A percentile compares a stretch with the other conserved stretches of the same genome.
These are phyloP conservation scores for Amylostereum areolatum DNA, from an alignment of 1,284 basidiomycete genomes.

Conservation along the genomic window DNA sequence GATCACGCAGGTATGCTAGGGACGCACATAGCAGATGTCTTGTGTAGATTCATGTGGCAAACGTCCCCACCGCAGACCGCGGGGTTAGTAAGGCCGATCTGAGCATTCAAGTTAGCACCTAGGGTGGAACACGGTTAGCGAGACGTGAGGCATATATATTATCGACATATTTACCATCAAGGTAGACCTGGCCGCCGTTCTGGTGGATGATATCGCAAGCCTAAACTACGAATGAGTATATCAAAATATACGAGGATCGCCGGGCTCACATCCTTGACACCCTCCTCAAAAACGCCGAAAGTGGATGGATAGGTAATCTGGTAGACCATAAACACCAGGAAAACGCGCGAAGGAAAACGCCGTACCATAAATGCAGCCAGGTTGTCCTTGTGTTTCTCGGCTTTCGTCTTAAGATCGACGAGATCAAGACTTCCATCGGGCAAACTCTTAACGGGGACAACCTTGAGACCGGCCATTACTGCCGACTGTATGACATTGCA, in stretches of 20 bases:
- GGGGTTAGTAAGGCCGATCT: slow-evolving; percentile 94
- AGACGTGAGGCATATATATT: slow-evolving; percentile 3
- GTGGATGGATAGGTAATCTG: slow-evolving; percentile 94
- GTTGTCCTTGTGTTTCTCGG: slow-evolving; percentile 86
- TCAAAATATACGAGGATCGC: background rate
- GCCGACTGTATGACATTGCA: slow-evolving; percentile 61
- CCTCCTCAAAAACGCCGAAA: slow-evolving; percentile 95
- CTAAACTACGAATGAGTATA: slow-evolving; percentile 25
- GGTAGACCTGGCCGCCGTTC: slow-evolving; percentile 94
- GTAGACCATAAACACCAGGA: slow-evolving; percentile 2
- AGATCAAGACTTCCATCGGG: slow-evolving; percentile 88
- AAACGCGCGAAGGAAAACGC: background rate
- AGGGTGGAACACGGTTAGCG: background rate
- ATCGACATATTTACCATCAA: slow-evolving; percentile 62
- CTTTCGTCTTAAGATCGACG: slow-evolving; percentile 80
- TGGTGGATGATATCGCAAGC: slow-evolving; percentile 94
- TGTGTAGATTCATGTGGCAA: slow-evolving; percentile 97
- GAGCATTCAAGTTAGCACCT: slow-evolving; percentile 92
- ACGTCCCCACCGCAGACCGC: slow-evolving; percentile 95
- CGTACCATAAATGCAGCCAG: slow-evolving; percentile 95
- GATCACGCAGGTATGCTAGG: slow-evolving; percentile 6
- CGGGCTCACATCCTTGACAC: slow-evolving; percentile 66
- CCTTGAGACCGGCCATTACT: slow-evolving; percentile 95
- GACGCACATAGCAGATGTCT: slow-evolving; percentile 84
- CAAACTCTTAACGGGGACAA: slow-evolving; percentile 89